phyloP scores from a whole-genome alignment of 306 rosid species.

The Vigna angularis region DNA sequence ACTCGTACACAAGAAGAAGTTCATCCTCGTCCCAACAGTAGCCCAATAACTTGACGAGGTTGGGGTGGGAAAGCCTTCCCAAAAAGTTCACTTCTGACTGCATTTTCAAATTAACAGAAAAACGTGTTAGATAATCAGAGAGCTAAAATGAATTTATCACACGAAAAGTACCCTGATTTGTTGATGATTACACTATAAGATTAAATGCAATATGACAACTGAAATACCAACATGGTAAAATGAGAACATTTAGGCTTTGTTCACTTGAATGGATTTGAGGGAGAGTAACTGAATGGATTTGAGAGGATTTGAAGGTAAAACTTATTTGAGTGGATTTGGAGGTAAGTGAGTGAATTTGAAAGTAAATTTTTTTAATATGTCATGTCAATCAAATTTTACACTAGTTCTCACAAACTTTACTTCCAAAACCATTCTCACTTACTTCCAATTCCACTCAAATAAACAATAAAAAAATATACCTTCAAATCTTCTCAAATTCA shows the following conservation, averaged over 20 bases:
- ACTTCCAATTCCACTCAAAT: no score
- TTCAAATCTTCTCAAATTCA: no score
- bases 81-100: constrained; percentile 89
- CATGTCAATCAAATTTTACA: no score
- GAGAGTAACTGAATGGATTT: no score
- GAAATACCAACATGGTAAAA: constrained; percentile 16
- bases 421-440: no score
- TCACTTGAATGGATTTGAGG: no score
- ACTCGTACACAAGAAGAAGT: constrained; percentile 95
- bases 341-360: no score
- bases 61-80: constrained; percentile 88
- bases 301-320: no score
- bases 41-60: constrained; percentile 83
- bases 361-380: no score
- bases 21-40: constrained; percentile 82
- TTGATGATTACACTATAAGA: neutral
- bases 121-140: neutral
- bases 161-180: constrained; percentile 3
- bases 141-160: constrained; percentile 13
- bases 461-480: no score
- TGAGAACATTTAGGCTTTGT: neutral
- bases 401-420: no score
- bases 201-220: constrained; percentile 24
- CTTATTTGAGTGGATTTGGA: no score
- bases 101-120: constrained; percentile 38